phyloP scores from a whole-genome alignment of 1,139 yeast genomes.

The Yamadazyma pseudoaaseri region DNA sequence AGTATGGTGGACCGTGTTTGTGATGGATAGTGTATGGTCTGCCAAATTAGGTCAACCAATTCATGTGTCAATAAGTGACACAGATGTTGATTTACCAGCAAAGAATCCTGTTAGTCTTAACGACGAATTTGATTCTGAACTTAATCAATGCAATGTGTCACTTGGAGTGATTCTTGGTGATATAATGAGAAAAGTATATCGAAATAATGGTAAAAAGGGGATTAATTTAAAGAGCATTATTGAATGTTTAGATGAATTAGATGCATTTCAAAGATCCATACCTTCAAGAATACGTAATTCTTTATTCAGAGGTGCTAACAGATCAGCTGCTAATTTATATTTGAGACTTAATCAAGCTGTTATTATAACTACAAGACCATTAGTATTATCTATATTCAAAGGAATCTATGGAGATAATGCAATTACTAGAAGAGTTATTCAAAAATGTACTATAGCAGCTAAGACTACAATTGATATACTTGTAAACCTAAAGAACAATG shows the following conservation, averaged over 20 bases:
- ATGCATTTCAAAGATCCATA: conserved; percentile 8
- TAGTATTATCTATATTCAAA: conserved; percentile 38
- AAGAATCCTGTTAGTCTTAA: conserved; percentile 5
- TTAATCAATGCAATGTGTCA: conserved; percentile 9
- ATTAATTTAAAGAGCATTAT: conserved; percentile 11
- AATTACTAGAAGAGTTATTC: conserved; percentile 34
- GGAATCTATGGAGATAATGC: conserved; percentile 26
- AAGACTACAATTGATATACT: conserved; percentile 39
- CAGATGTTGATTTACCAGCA: conserved; percentile 11
- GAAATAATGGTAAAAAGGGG: conserved; percentile 4
- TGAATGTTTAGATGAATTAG: conserved; percentile 12
- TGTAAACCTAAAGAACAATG: conserved; percentile 29
- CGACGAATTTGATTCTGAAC: conserved; percentile 10
- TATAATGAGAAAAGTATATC: conserved; percentile 11
- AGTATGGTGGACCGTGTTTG: conserved; percentile 16
- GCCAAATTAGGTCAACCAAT: conserved; percentile 14
- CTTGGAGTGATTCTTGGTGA: conserved; percentile 9
- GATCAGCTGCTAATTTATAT: conserved; percentile 38
- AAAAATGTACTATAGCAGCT: conserved; percentile 27
- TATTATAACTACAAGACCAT: conserved; percentile 44
- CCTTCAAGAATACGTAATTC: conserved; percentile 9
- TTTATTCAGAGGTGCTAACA: conserved; percentile 14
- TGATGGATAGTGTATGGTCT: conserved; percentile 13
- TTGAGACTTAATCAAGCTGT: conserved; percentile 49
- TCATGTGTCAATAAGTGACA: conserved; percentile 11